A percentile compares a stretch with the other conserved stretches of the same genome.
Conservation (phyloP, 2,329 filamentous ascomycete species). For the Fusarium chuoi region DNA sequence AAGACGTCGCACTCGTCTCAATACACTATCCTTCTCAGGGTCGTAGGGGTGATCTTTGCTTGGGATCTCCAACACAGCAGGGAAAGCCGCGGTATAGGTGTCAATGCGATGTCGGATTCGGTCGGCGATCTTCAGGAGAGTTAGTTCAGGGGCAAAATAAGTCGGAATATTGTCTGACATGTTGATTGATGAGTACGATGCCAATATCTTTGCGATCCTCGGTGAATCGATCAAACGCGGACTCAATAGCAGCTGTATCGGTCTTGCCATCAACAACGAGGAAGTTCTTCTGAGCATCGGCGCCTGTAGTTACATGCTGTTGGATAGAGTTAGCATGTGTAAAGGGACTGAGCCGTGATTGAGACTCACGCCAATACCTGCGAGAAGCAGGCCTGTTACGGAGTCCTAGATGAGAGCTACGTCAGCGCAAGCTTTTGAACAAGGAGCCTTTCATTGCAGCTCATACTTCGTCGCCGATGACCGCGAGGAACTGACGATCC, state of each 20-base stretch:
- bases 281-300: slow-evolving; percentile 96
- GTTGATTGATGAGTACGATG: slow-evolving; percentile 96
- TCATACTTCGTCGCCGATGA: slow-evolving; percentile 93
- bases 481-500: slow-evolving; percentile 94
- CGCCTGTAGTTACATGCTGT: slow-evolving; percentile 89
- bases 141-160: slow-evolving; percentile 30
- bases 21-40: slow-evolving; percentile 96
- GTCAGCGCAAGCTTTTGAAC: slow-evolving; percentile 40
- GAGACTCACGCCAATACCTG: slow-evolving; percentile 84
- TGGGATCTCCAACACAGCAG: slow-evolving; percentile 94
- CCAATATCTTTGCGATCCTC: slow-evolving; percentile 94
- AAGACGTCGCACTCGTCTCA: slow-evolving; percentile 80
- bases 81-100: slow-evolving; percentile 92
- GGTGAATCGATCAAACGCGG: slow-evolving; percentile 89
- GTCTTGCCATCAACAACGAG: slow-evolving; percentile 96
- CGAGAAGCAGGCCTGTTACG: slow-evolving; percentile 93
- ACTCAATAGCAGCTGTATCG: slow-evolving; percentile 86
- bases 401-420: slow-evolving; percentile 74
- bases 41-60: slow-evolving; percentile 99
- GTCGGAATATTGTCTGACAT: slow-evolving; percentile 67
- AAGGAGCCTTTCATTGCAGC: not conserved
- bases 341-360: not conserved
- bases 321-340: not conserved
- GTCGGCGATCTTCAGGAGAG: slow-evolving; percentile 79
- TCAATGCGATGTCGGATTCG: slow-evolving; percentile 92